phyloP scores from a whole-genome alignment of 331 rosid species.

The Rhamnella rubrinervis region DNA sequence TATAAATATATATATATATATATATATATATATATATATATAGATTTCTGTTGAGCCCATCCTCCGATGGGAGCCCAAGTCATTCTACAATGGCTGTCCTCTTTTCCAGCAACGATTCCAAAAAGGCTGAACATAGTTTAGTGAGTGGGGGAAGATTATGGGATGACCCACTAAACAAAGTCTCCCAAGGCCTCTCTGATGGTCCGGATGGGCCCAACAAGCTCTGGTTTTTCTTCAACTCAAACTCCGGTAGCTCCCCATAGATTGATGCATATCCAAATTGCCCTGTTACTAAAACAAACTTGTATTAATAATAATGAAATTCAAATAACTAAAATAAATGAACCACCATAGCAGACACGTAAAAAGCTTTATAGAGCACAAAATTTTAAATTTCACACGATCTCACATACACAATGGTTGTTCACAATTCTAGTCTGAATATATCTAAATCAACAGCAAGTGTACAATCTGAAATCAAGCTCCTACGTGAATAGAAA shows the following conservation, averaged over 20 bases:
- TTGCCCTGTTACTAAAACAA: slow-evolving; percentile 41
- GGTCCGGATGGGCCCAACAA: slow-evolving; percentile 43
- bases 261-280: slow-evolving; percentile 71
- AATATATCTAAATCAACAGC: too few species aligned
- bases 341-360: not conserved
- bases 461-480: too few species aligned
- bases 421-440: too few species aligned
- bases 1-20: too few species aligned
- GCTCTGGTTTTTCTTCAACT: slow-evolving; percentile 42
- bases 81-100: slow-evolving; percentile 49
- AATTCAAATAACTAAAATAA: not conserved
- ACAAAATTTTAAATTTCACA: not conserved
- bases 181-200: slow-evolving; percentile 87
- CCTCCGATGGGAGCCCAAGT: not conserved
- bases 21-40: too few species aligned
- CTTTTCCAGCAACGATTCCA: slow-evolving; percentile 74
- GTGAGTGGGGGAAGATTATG: slow-evolving; percentile 78
- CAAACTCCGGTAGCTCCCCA: slow-evolving; percentile 66
- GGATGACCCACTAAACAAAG: slow-evolving; percentile 73
- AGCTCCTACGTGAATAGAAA: too few species aligned
- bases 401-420: too few species aligned
- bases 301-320: too few species aligned
- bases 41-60: not conserved
- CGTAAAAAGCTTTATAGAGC: not conserved
- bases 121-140: slow-evolving; percentile 70